Conservation (phyloP, 306 rosid species). For the Astragalus glycyphyllos region DNA sequence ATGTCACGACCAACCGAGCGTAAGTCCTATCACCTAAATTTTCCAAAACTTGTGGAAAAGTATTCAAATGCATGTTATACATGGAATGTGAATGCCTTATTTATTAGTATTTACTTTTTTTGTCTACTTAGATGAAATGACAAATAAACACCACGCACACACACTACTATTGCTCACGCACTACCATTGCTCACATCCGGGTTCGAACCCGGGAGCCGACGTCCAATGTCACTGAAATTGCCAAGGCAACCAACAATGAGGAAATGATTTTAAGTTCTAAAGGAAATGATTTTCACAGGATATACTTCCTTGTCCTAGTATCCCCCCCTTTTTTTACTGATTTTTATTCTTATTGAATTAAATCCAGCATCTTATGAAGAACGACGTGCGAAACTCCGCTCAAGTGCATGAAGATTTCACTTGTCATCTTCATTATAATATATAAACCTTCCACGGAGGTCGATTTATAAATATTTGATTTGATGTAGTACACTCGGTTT, state of each 20-base stretch:
- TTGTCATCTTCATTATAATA: conserved; percentile 16
- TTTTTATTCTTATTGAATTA: conserved; percentile 39
- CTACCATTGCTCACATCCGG: too few relatives aligned
- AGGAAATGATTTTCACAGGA: neutral
- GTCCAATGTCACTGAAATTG: too few relatives aligned
- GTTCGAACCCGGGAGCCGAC: too few relatives aligned
- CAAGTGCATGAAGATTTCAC: conserved; percentile 43
- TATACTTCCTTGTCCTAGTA: conserved; percentile 1
- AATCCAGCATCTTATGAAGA: conserved; percentile 87
- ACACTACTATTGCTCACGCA: too few relatives aligned
- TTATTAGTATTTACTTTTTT: too few relatives aligned
- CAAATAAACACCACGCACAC: too few relatives aligned
- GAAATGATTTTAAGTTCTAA: neutral
- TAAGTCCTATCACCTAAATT: conserved; percentile 53
- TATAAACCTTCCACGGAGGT: neutral
- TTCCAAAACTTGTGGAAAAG: conserved; percentile 32
- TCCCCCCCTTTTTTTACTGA: conserved; percentile 6
- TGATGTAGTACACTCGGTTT: conserved; percentile 13
- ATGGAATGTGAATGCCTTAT: conserved; percentile 23
- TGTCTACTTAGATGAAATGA: too few relatives aligned
- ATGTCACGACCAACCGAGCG: conserved; percentile 91
- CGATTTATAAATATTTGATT: conserved; percentile 10
- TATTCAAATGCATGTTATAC: conserved; percentile 27
- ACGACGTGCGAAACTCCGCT: conserved; percentile 67
- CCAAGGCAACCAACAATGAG: too few relatives aligned